Base-by-base conservation (phyloP, 2,329 filamentous ascomycete species). In the Venturia effusa region DNA sequence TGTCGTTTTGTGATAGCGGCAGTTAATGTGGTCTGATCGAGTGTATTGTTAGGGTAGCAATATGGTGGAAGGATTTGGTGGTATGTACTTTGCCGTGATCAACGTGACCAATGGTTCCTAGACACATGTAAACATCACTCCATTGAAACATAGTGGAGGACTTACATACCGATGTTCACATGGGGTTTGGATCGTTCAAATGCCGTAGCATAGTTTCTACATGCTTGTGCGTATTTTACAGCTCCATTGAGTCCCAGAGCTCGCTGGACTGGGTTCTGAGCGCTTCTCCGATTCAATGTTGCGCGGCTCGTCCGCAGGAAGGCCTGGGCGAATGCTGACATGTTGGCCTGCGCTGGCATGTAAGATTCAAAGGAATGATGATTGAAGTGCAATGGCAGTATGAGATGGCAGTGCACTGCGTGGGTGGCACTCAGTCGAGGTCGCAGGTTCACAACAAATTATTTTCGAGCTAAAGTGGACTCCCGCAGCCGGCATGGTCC, bases 1-100 rank as follows among this genome's bases (percentile, higher is more conserved):
- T 97, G 94, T 76, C 93, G 86, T 84, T 99, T 99, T 74, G 94
- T 99, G 81, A 99, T 99, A 74, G 94, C 94, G 68, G 94, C 94
- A 71, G 94, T 97, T 75, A 99, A 87, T 68, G 94, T 99, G 65
- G 94, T 99, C 94, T 97, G 74, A 15, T 60, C 8, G 30, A 11
- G n/a, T 22, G 13, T 34, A 22, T 34, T 30, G 37, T 59, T 40
- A 63, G 54, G 39, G 19, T 19, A 19, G 32, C 24, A 41, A 45
- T 30, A 62, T 27, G 54, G 30, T 34, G n/a, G 39, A 57, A 64
- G 22, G 51, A n/a, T 51, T 22, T 34, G 32, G 43, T 37, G 48
- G 43, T 10, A 64, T 74, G 68, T 80, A 96, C 92, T 89, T 99
- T 99, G 82, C 93, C 93, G 81, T 99, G 93, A 85, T 99, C 94